Percentiles rank a stretch among this genome's conserved stretches.
phyloP scores from a whole-genome alignment of 257 asterid genomes.

The Galeopsis tetrahit region DNA sequence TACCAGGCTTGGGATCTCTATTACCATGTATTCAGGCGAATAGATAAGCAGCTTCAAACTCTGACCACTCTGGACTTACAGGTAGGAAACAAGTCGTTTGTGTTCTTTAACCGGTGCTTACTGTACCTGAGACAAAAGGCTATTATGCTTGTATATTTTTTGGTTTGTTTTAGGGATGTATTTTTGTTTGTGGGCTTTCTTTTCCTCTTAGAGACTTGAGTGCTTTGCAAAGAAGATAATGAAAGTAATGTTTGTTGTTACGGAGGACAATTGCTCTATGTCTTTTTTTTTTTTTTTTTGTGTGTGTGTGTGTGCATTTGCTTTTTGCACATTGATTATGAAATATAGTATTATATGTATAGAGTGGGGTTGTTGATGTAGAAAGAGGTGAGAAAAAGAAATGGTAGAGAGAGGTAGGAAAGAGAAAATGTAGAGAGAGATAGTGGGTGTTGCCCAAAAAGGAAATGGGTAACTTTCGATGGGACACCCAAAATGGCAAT shows the following conservation, averaged over 20 bases:
- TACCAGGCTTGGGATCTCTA: conserved; percentile 98
- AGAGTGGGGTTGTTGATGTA: too few species aligned
- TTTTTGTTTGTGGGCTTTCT: neutral
- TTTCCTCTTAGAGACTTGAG: too few species aligned
- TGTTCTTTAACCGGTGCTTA: conserved; percentile 21
- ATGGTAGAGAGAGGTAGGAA: too few species aligned
- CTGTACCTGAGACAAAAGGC: conserved; percentile 16
- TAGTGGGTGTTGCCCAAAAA: too few species aligned
- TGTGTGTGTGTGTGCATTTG: neutral
- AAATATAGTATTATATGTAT: too few species aligned
- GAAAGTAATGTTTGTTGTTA: neutral
- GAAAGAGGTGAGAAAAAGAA: too few species aligned
- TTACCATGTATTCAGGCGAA: conserved; percentile 91
- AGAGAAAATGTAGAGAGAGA: too few species aligned
- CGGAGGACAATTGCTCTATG: neutral
- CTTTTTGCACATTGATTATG: too few species aligned
- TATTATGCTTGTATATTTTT: neutral
- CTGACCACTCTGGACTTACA: conserved; percentile 96
- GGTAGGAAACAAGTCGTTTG: conserved; percentile 52
- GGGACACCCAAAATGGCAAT: too few species aligned
- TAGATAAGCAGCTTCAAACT: conserved; percentile 95
- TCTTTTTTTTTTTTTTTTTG: neutral
- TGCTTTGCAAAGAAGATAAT: neutral
- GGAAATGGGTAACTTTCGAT: too few species aligned
- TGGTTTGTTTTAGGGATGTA: neutral